Conservation (phyloP, 140 eudicot species). For the Cichorium intybus region DNA sequence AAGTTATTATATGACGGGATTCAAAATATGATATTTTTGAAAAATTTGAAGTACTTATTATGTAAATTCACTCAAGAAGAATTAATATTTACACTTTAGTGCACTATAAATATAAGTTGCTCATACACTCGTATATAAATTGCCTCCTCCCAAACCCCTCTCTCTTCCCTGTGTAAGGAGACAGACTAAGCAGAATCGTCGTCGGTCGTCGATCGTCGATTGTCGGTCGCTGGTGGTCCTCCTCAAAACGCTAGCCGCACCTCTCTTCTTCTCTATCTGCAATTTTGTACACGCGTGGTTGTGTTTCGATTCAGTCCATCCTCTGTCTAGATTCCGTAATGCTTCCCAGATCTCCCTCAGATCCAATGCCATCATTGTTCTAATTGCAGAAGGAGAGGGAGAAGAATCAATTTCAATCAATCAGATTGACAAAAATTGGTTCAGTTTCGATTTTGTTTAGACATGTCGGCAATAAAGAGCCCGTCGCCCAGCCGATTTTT, state of each 20-base stretch:
- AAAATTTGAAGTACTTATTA: background rate
- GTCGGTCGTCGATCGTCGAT: slow-evolving; percentile 22
- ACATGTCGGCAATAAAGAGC: slow-evolving; percentile 54
- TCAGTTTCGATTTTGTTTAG: slow-evolving; percentile 12
- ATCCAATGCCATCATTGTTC: slow-evolving; percentile 5
- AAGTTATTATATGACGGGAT: background rate
- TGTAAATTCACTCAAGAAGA: slow-evolving; percentile 4
- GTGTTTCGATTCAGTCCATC: slow-evolving; percentile 11
- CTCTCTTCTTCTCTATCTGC: background rate
- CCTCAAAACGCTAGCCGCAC: slow-evolving; percentile 7
- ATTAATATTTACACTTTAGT: slow-evolving; percentile 19
- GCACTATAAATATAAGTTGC: slow-evolving; percentile 21
- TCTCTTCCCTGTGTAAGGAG: slow-evolving; percentile 1
- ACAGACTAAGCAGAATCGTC: slow-evolving; percentile 6
- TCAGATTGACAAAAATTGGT: background rate
- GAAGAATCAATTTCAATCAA: background rate
- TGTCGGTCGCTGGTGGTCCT: slow-evolving; percentile 26
- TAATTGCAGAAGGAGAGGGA: background rate
- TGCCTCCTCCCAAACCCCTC: slow-evolving; percentile 22
- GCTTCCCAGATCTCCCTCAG: slow-evolving; percentile 28
- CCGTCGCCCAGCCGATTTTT: slow-evolving; percentile 50
- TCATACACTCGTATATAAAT: slow-evolving; percentile 8
- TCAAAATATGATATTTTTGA: too few species aligned
- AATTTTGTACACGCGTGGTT: background rate
- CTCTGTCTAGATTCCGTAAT: slow-evolving; percentile 16